Conservation (phyloP, 1,284 basidiomycete genomes). For the Cryptococcus sp. region DNA sequence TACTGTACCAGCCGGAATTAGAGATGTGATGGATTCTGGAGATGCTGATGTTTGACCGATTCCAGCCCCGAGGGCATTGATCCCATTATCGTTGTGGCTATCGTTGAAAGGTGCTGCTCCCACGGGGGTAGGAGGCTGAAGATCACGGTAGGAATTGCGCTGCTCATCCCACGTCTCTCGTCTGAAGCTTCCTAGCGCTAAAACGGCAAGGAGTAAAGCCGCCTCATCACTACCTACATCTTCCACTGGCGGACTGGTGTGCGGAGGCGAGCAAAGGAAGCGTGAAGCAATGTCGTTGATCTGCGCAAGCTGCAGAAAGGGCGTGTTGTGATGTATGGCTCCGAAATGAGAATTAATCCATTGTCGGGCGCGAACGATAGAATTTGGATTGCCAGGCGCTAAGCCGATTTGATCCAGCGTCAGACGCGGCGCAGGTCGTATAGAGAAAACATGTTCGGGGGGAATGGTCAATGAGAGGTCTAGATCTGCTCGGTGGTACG, state of each 20-base stretch:
- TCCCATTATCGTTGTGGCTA: slow-evolving; percentile 2
- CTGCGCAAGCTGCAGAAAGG: slow-evolving; percentile 20
- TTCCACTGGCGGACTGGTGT: too few species aligned
- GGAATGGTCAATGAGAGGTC: slow-evolving; percentile 8
- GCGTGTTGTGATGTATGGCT: slow-evolving; percentile 27
- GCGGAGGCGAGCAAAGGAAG: slow-evolving; percentile 3
- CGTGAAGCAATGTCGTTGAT: slow-evolving; percentile 13
- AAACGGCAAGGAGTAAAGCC: slow-evolving; percentile 18
- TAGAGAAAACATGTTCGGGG: slow-evolving; percentile 20
- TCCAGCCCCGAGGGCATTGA: background rate
- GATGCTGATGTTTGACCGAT: slow-evolving; percentile 1
- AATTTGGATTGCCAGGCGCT: slow-evolving; percentile 4
- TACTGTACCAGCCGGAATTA: background rate
- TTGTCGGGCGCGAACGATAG: slow-evolving; percentile 12
- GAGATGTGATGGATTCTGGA: too few species aligned
- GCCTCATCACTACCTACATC: slow-evolving; percentile 12
- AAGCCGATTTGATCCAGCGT: slow-evolving; percentile 22
- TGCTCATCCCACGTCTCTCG: slow-evolving; percentile 20
- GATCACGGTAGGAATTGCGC: slow-evolving; percentile 7
- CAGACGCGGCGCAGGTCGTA: slow-evolving; percentile 4
- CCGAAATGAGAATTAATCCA: slow-evolving; percentile 25
- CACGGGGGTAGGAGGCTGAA: background rate
- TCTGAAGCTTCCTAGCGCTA: slow-evolving; percentile 22
- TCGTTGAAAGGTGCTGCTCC: background rate
- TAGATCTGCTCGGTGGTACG: slow-evolving; percentile 5